Conservation (phyloP, 129 eudicot genomes). For the Flaveria trinervia region DNA sequence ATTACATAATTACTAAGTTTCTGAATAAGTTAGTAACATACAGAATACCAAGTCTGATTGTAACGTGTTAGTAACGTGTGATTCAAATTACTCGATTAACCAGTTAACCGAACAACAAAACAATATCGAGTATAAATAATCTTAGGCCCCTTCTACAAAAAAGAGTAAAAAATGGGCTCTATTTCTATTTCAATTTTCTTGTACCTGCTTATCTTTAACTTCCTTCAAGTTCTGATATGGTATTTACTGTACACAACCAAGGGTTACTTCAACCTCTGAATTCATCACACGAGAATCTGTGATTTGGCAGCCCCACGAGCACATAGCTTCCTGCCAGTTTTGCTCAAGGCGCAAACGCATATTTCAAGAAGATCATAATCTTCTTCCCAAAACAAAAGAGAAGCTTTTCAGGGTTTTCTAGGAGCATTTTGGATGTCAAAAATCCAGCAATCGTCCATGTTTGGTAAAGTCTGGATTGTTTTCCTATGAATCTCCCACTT, state of each 20-base stretch:
- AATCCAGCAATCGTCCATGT: constrained; percentile 97
- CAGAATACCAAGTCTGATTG: neutral
- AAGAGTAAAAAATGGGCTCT: constrained; percentile 2
- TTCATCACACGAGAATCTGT: constrained; percentile 75
- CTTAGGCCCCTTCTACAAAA: constrained; percentile 6
- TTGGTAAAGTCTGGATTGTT: constrained; percentile 93
- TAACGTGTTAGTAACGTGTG: neutral
- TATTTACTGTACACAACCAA: constrained; percentile 38
- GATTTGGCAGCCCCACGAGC: constrained; percentile 85
- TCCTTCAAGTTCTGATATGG: constrained; percentile 13
- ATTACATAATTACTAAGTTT: neutral
- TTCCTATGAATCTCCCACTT: constrained; percentile 80
- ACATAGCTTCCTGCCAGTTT: constrained; percentile 67
- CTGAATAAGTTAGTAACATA: constrained; percentile 3
- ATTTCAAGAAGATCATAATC: constrained; percentile 92
- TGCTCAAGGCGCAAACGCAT: constrained; percentile 80
- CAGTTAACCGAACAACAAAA: constrained; percentile 37
- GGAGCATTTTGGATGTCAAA: constrained; percentile 80
- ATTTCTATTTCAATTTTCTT: constrained; percentile 19
- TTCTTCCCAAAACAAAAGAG: constrained; percentile 83
- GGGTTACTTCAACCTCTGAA: constrained; percentile 9
- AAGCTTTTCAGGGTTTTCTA: constrained; percentile 81
- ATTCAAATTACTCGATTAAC: constrained; percentile 26
- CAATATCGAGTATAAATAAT: constrained; percentile 27
- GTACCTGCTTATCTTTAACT: constrained; percentile 23